A percentile compares a stretch with the other conserved stretches of the same genome.
Evolutionary conservation across 495 filamentous ascomycete species (phyloP).

Genomic region (Pseudoneurospora amorphoporcata): DNA sequence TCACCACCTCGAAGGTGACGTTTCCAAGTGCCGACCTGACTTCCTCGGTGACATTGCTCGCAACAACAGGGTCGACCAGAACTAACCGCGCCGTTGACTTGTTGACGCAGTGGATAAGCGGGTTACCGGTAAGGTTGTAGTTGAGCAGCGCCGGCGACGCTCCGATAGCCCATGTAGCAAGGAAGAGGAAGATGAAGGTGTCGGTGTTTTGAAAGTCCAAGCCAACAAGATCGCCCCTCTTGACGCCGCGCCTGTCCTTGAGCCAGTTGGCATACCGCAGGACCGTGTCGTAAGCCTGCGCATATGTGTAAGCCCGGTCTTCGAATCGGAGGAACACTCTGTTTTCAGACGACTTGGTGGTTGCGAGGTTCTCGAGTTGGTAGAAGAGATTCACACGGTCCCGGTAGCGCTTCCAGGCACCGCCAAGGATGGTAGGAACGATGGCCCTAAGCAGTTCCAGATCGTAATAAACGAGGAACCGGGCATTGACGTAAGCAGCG

Average conservation of each 20-base stretch:
- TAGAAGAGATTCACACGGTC: conserved; percentile 74
- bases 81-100: conserved; percentile 59
- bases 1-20: conserved; percentile 53
- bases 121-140: conserved; percentile 70
- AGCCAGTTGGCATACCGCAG: conserved; percentile 80
- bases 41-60: conserved; percentile 34
- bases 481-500: conserved; percentile 75
- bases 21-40: conserved; percentile 29
- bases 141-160: conserved; percentile 91
- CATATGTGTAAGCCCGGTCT: conserved; percentile 67
- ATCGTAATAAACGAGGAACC: conserved; percentile 59
- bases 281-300: conserved; percentile 62
- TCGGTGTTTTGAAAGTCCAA: conserved; percentile 83
- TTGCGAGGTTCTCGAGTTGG: conserved; percentile 58
- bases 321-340: conserved; percentile 63
- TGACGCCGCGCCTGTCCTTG: conserved; percentile 56
- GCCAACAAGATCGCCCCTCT: conserved; percentile 72
- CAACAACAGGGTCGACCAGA: conserved; percentile 64
- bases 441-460: conserved; percentile 40
- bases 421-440: conserved; percentile 30
- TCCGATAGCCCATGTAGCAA: conserved; percentile 83
- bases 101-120: conserved; percentile 70
- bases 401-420: conserved; percentile 35
- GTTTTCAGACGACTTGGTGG: conserved; percentile 43
- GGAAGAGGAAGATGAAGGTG: conserved; percentile 69